A percentile compares a stretch with the other conserved stretches of the same genome.
Conservation (phyloP, 2,329 filamentous ascomycete species). For the Calonectria henricotiae region DNA sequence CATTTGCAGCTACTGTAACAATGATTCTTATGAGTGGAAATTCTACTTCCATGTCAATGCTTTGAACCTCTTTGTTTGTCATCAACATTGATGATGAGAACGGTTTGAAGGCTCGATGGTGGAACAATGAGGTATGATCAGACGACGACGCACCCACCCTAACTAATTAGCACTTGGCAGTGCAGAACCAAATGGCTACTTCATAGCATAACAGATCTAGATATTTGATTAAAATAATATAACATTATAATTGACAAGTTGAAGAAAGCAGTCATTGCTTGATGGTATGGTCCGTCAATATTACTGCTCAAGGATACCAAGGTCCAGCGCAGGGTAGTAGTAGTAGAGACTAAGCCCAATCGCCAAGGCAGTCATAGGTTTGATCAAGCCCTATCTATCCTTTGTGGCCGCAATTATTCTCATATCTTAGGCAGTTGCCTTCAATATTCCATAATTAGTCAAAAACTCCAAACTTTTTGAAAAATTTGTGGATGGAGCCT, state of each 20-base stretch:
- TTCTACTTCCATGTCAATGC: constrained; percentile 17
- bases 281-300: too few species aligned
- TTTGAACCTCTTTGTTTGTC: neutral
- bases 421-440: neutral
- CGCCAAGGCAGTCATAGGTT: too few species aligned
- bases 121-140: constrained; percentile 4
- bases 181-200: too few species aligned
- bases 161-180: neutral
- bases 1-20: constrained; percentile 7
- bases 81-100: constrained; percentile 1
- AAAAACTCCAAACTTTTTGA: constrained; percentile 16
- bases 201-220: neutral
- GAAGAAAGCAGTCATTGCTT: too few species aligned
- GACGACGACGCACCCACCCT: neutral
- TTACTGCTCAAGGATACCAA: too few species aligned
- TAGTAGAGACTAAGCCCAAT: too few species aligned
- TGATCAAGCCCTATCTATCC: too few species aligned
- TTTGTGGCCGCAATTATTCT: too few species aligned
- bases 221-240: neutral
- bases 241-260: too few species aligned
- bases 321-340: too few species aligned
- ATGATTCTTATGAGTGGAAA: neutral
- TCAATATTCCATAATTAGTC: neutral
- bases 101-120: neutral
- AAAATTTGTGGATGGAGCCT: neutral